Conservation (phyloP, 495 filamentous ascomycete species). For the Aspergillus panamensis region DNA sequence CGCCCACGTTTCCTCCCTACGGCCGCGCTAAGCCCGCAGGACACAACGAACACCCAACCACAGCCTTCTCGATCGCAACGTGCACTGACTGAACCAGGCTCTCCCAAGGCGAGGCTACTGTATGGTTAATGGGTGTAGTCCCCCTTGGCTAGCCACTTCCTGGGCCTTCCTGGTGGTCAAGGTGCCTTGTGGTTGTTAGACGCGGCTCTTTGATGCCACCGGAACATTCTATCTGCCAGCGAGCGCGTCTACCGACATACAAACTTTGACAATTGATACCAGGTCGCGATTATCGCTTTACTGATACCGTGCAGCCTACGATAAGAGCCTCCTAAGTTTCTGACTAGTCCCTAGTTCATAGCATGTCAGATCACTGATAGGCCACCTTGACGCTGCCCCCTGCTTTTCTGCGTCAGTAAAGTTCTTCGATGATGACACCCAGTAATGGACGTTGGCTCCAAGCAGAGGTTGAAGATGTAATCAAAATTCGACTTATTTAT, state of each 20-base stretch:
- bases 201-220: no score
- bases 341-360: background rate
- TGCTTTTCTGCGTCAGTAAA: background rate
- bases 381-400: background rate
- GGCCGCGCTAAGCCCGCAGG: background rate
- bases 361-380: background rate
- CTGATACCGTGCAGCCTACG: background rate
- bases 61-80: background rate
- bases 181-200: background rate
- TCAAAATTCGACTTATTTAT: background rate
- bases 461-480: background rate
- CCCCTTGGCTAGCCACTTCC: background rate
- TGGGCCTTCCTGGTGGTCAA: background rate
- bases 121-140: background rate
- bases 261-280: no score
- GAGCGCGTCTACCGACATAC: no score
- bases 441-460: no score
- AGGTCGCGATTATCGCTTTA: no score
- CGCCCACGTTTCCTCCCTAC: slow-evolving; percentile 17
- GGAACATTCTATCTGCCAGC: no score
- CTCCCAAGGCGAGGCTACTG: background rate
- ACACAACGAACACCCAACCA: background rate
- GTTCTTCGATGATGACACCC: no score
- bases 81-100: background rate
- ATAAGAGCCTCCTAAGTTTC: background rate